Conservation (phyloP, 305 asterid genomes). For the Fraxinus nigra region DNA sequence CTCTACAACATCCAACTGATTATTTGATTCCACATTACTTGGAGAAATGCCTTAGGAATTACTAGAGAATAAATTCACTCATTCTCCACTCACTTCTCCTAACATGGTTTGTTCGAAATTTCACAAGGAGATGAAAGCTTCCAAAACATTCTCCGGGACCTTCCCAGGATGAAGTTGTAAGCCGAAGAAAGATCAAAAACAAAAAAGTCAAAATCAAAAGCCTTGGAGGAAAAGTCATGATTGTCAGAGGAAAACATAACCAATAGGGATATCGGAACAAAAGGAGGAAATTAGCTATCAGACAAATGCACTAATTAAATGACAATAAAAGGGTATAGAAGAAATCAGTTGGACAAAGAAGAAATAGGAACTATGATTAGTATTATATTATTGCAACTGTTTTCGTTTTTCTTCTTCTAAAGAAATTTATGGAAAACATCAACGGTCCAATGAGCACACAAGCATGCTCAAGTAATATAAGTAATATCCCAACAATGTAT, state of each 20-base stretch:
- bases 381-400: background rate
- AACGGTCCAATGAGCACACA: background rate
- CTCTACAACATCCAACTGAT: background rate
- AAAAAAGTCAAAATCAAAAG: background rate
- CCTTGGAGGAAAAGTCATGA: background rate
- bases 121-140: background rate
- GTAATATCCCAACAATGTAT: slow-evolving; percentile 13
- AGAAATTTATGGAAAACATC: background rate
- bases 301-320: background rate
- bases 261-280: background rate
- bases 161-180: background rate
- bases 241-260: background rate
- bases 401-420: background rate
- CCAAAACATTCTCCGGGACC: background rate
- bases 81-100: background rate
- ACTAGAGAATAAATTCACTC: background rate
- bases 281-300: background rate
- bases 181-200: background rate
- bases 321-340: slow-evolving; percentile 12
- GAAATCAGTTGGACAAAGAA: background rate
- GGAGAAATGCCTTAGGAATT: background rate
- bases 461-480: background rate
- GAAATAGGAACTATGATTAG: background rate
- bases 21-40: background rate
- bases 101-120: background rate